Percentiles rank a stretch among this genome's conserved stretches.
phyloP scores from a whole-genome alignment of 2,329 filamentous ascomycete genomes.

The Colletotrichum sojae region DNA sequence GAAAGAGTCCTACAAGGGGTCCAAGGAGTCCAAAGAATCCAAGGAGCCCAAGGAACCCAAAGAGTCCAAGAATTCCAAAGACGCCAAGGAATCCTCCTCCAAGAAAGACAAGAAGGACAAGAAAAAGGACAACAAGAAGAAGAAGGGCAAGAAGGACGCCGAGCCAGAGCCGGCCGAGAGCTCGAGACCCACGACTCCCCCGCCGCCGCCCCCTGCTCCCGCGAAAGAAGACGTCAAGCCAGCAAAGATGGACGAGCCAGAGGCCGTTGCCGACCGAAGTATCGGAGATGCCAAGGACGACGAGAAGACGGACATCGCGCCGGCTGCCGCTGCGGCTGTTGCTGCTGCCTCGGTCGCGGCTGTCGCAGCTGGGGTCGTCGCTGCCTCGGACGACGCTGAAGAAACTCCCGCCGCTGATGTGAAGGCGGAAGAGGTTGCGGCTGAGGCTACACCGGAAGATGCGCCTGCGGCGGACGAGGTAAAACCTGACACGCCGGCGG shows the following conservation, averaged over 20 bases:
- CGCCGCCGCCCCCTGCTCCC: conserved; percentile 9
- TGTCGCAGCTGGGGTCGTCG: neutral
- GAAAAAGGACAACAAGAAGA: conserved; percentile 41
- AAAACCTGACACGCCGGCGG: neutral
- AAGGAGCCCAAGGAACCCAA: neutral
- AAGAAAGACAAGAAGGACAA: conserved; percentile 41
- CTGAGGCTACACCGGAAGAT: neutral
- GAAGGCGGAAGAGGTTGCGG: neutral
- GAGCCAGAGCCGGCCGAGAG: conserved; percentile 20
- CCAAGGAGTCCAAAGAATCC: neutral
- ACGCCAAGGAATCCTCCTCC: conserved; percentile 8
- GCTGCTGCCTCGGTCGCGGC: conserved; percentile 4
- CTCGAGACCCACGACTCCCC: conserved; percentile 9
- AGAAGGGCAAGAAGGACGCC: conserved; percentile 37
- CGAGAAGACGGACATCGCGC: conserved; percentile 10
- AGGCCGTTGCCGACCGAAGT: conserved; percentile 1
- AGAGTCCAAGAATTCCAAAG: conserved; percentile 25
- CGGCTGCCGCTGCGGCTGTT: conserved; percentile 8
- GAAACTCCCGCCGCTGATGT: neutral
- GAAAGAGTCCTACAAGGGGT: conserved; percentile 22
- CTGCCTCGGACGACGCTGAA: neutral
- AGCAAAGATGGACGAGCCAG: conserved; percentile 26
- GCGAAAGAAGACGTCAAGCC: conserved; percentile 16
- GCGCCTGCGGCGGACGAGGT: neutral
- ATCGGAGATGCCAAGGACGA: conserved; percentile 13